These are phyloP conservation scores for Gossypium davidsonii DNA, from an alignment of 441 rosid species.

Conservation along the genomic window DNA sequence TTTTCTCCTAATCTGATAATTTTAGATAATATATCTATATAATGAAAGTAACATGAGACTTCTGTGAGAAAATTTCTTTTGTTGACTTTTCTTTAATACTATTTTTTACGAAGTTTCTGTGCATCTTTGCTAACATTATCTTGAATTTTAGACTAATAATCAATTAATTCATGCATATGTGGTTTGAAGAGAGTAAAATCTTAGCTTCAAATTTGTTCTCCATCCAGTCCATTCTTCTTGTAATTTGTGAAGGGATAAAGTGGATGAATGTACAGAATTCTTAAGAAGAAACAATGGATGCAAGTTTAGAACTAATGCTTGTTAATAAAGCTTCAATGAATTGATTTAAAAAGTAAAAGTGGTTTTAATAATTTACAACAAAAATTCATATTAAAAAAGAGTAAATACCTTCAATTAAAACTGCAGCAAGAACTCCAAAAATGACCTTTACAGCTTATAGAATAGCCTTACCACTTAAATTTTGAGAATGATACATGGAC, in stretches of 20 bases:
- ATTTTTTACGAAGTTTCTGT: not conserved
- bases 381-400: not conserved
- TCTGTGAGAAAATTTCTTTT: not conserved
- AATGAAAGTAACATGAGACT: too few species aligned
- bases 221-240: too few species aligned
- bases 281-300: too few species aligned
- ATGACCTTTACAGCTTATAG: constrained; percentile 9
- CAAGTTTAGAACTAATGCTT: not conserved
- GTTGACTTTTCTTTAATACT: not conserved
- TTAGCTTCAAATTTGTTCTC: not conserved
- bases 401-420: constrained; percentile 10
- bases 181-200: not conserved
- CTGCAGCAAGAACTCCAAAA: constrained; percentile 1
- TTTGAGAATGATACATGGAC: not conserved
- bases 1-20: too few species aligned
- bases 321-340: not conserved
- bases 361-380: constrained; percentile 9
- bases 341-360: not conserved
- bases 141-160: not conserved
- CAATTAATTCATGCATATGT: not conserved
- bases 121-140: not conserved
- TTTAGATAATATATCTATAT: too few species aligned
- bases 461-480: not conserved
- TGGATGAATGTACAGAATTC: too few species aligned
- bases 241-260: too few species aligned